A percentile compares a stretch with the other conserved stretches of the same genome.
These are phyloP conservation scores for Fomitopsis pulvina DNA, from an alignment of 768 basidiomycete species.

Conservation along the genomic window DNA sequence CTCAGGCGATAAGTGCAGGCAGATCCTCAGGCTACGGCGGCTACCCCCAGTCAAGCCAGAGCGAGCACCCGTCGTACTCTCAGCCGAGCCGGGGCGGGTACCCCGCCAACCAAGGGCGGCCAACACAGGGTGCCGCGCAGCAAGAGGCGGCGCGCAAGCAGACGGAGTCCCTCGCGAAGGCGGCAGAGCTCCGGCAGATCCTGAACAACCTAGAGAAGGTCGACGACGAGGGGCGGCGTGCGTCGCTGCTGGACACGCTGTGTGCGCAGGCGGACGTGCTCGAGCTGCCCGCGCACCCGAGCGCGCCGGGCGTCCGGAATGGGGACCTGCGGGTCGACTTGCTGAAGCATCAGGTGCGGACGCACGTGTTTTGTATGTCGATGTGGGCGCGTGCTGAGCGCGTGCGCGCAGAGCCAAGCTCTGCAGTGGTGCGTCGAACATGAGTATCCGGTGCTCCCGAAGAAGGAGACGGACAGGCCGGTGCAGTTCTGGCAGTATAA, in stretches of 20 bases:
- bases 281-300: slow-evolving; percentile 60
- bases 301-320: slow-evolving; percentile 61
- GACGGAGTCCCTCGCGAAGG: slow-evolving; percentile 50
- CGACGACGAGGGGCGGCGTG: slow-evolving; percentile 67
- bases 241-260: slow-evolving; percentile 62
- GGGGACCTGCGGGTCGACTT: slow-evolving; percentile 69
- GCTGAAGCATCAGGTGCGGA: slow-evolving; percentile 78
- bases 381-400: not conserved
- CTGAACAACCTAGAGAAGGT: slow-evolving; percentile 67
- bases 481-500: slow-evolving; percentile 87
- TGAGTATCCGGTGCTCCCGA: slow-evolving; percentile 75
- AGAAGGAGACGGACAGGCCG: slow-evolving; percentile 56
- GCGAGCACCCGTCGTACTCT: not conserved
- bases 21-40: not conserved
- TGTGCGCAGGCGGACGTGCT: slow-evolving; percentile 66
- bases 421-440: slow-evolving; percentile 79
- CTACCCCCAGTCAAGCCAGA: not conserved
- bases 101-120: slow-evolving; percentile 5
- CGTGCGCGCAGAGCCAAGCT: slow-evolving; percentile 58
- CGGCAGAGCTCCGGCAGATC: slow-evolving; percentile 60
- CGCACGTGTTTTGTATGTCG: not conserved
- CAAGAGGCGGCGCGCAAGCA: slow-evolving; percentile 38
- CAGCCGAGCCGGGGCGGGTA: not conserved
- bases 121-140: slow-evolving; percentile 23
- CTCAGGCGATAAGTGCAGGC: slow-evolving; percentile 11